Base-by-base conservation (phyloP, 805 yeast species). In the Ogataea henricii region DNA sequence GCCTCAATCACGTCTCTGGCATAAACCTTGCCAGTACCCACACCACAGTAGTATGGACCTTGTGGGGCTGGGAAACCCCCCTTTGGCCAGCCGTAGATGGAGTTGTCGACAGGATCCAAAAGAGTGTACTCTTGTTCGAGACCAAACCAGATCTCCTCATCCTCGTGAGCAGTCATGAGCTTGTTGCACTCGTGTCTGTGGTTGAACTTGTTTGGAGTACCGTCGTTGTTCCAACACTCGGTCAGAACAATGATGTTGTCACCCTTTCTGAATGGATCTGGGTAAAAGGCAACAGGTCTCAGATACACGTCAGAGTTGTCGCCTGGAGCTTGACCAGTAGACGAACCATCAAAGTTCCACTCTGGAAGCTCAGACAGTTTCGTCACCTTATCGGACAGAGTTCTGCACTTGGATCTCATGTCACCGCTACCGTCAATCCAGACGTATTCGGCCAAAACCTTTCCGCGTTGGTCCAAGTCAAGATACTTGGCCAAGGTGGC, bases 31-130 rank as follows among this genome's bases (percentile, higher is more conserved):
- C 97, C 97, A 64, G 97, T 81, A 76, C 99, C 99, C 58, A 94
- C 99, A 83, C 98, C 99, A 81, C 99, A 94, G 85, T 94, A 94
- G 87, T 94, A 94, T 54, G 99, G 99, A 59, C 99, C 99, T 78
- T 94, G 99, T 57, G 99, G 98, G 61, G 96, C 98, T 69, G 99
- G 99, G 95, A 81, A 94, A 55, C 98, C 99, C 63, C 97, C 97
- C 79, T 88, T 85, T 73, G 99, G 99, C 99, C 99, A 94, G 58
- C 96, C 98, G 73, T 91, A 94, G 54, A 87, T 90, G 64, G 85
- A 76, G 71, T 88, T 96, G 64, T 72, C 85, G 44, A 64, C 59
- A 70, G 87, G 85, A 72, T 94, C 99, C 66, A 94, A 88, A 70
- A 94, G 76, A 59, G 99, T 94, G 79, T 94, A 94, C 74, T 94